Base-by-base conservation (phyloP, 2,329 filamentous ascomycete species). In the Stenocarpella maydis region DNA sequence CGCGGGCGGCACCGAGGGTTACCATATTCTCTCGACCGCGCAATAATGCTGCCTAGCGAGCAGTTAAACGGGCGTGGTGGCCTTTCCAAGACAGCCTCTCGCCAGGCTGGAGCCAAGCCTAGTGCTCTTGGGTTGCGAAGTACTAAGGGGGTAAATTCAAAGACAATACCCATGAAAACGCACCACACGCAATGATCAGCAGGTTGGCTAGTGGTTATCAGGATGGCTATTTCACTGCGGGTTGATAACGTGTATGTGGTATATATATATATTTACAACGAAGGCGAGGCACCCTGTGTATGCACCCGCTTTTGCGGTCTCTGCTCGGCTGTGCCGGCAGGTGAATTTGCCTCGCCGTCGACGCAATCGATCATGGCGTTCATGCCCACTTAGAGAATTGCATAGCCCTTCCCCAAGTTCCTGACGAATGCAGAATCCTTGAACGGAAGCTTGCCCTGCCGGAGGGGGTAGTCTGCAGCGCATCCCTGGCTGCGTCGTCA, bases 381-480 rank as follows among this genome's bases (percentile, higher is more conserved):
- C n/a, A 7, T 15, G 26, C 19, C 12, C 26, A 17, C 12, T 47
- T 28, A 61, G 41, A 61, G 55, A 17, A 55, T 52, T 31, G 49
- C 50, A 49, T 69, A 69, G 15, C 58, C 60, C 58, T 54, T 58
- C n/a, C 45, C 61, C 45, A 69, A 55, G 28, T 67, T 67, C 17
- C 49, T 47, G 15, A 54, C 19, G 28, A 69, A 69, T 7, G 21
- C 50, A 28, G 61, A 60, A n/a, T 69, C 68, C 63, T 69, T 67
- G 53, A 69, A 69, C 9, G 68, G 68, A n/a, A 67, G 52, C 17
- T 19, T 67, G 6, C 68, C 12, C 24, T 53, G 4, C 82, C 82
- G 73, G 83, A 84, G 70, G 82, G 76, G 1, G 80, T 75, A 34
- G 76, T 76, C 43, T 73, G 70, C 4, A 85, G 74, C 0, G 80